A percentile compares a stretch with the other conserved stretches of the same genome.
Evolutionary conservation across 768 basidiomycete genomes (phyloP).

Genomic region (Tricholoma bakamatsutake): DNA sequence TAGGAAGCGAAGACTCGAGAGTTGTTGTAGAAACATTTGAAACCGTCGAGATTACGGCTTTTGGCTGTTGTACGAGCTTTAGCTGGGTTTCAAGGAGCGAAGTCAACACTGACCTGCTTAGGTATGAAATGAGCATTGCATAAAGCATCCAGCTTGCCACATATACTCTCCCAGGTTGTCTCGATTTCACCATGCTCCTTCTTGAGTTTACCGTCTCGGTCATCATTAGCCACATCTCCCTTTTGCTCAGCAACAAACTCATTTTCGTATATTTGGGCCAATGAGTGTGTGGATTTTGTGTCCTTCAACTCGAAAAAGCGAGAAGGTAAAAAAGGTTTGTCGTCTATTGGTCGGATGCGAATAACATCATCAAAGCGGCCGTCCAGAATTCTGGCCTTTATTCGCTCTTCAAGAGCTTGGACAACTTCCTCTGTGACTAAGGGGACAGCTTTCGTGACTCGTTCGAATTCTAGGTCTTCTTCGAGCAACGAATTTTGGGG

Average conservation of each 20-base stretch:
- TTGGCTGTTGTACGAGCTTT: constrained; percentile 52
- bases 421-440: constrained; percentile 87
- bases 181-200: constrained; percentile 90
- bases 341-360: constrained; percentile 70
- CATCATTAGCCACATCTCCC: constrained; percentile 52
- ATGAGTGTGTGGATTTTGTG: constrained; percentile 78
- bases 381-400: constrained; percentile 85
- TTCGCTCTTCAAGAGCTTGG: constrained; percentile 77
- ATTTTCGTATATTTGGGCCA: constrained; percentile 95
- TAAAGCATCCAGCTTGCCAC: constrained; percentile 84
- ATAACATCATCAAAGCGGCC: constrained; percentile 88
- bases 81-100: not conserved
- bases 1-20: constrained; percentile 89
- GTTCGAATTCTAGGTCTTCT: constrained; percentile 94
- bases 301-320: constrained; percentile 86
- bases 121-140: constrained; percentile 95
- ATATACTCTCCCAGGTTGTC: constrained; percentile 77
- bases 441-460: constrained; percentile 80
- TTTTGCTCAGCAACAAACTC: constrained; percentile 73
- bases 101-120: constrained; percentile 61
- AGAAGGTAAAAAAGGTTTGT: constrained; percentile 89
- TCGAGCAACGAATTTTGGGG: constrained; percentile 90
- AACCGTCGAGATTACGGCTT: constrained; percentile 78
- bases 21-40: constrained; percentile 76
- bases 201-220: constrained; percentile 81